phyloP scores from a whole-genome alignment of 441 rosid genomes.

The Eutrema salsugineum region DNA sequence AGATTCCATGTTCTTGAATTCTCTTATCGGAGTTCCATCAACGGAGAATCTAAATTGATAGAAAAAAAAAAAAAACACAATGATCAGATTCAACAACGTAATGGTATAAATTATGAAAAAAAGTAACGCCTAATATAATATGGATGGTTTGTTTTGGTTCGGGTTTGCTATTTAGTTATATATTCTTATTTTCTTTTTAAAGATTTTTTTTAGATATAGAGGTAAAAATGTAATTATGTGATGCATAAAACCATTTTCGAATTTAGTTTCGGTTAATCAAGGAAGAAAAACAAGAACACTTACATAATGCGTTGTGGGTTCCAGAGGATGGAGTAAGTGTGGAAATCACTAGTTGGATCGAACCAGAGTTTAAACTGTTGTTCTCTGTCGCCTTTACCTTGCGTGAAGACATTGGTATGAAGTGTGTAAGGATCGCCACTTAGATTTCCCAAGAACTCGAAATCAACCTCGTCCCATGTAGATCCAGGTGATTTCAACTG shows the following conservation, averaged over 20 bases:
- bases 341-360: constrained; percentile 57
- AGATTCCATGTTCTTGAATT: constrained; percentile 40
- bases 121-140: not conserved
- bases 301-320: constrained; percentile 54
- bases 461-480: constrained; percentile 57
- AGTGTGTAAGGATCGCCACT: constrained; percentile 63
- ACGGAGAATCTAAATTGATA: constrained; percentile 26
- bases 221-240: not conserved
- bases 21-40: constrained; percentile 35
- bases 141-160: not conserved
- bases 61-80: not conserved
- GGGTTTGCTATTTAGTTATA: not conserved
- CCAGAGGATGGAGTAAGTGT: constrained; percentile 67
- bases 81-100: not conserved
- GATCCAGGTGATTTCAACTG: constrained; percentile 37
- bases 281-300: not conserved
- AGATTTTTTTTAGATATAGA: not conserved
- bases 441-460: constrained; percentile 56
- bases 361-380: constrained; percentile 77
- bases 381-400: constrained; percentile 67
- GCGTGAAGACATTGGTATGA: constrained; percentile 54
- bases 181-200: not conserved
- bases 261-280: not conserved
- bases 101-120: too few relatives aligned
- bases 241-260: not conserved